Percentiles rank a stretch among this genome's conserved stretches.
Conservation (phyloP, 2,329 filamentous ascomycete genomes). For the Fusarium clavum region DNA sequence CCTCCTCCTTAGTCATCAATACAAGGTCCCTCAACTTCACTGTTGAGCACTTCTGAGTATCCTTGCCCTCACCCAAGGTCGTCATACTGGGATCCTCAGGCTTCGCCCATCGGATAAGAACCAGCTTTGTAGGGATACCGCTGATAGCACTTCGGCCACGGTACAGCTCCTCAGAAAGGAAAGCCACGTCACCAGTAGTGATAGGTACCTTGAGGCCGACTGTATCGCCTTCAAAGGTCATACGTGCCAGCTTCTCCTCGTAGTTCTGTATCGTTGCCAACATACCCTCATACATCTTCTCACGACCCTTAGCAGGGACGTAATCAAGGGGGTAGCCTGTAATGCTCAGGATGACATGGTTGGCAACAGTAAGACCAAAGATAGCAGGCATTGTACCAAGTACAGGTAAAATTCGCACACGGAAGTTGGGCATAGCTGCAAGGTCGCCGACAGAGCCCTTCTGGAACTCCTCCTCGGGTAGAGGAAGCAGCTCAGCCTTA, state of each 20-base stretch:
- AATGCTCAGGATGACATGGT: slow-evolving; percentile 89
- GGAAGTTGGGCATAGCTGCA: slow-evolving; percentile 89
- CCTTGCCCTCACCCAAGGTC: slow-evolving; percentile 70
- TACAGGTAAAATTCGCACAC: slow-evolving; percentile 93
- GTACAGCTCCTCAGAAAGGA: slow-evolving; percentile 90
- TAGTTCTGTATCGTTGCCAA: slow-evolving; percentile 78
- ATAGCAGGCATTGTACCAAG: slow-evolving; percentile 97
- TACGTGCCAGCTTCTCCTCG: slow-evolving; percentile 79
- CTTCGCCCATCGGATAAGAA: slow-evolving; percentile 82
- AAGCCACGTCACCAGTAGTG: slow-evolving; percentile 83
- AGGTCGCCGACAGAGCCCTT: slow-evolving; percentile 90
- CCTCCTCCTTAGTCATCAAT: slow-evolving; percentile 94
- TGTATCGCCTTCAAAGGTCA: slow-evolving; percentile 47
- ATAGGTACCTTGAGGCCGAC: slow-evolving; percentile 84
- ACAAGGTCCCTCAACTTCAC: slow-evolving; percentile 79
- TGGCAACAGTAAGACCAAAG: slow-evolving; percentile 91
- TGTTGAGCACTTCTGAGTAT: slow-evolving; percentile 82
- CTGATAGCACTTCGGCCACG: slow-evolving; percentile 85
- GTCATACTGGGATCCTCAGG: slow-evolving; percentile 69
- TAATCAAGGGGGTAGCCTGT: slow-evolving; percentile 89
- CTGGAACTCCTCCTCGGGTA: slow-evolving; percentile 86
- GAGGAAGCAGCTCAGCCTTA: slow-evolving; percentile 88
- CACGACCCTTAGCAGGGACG: slow-evolving; percentile 80
- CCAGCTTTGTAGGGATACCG: slow-evolving; percentile 81
- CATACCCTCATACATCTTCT: slow-evolving; percentile 93